These are phyloP conservation scores for Fulvia fulva DNA, from an alignment of 2,329 filamentous ascomycete species.

Conservation along the genomic window DNA sequence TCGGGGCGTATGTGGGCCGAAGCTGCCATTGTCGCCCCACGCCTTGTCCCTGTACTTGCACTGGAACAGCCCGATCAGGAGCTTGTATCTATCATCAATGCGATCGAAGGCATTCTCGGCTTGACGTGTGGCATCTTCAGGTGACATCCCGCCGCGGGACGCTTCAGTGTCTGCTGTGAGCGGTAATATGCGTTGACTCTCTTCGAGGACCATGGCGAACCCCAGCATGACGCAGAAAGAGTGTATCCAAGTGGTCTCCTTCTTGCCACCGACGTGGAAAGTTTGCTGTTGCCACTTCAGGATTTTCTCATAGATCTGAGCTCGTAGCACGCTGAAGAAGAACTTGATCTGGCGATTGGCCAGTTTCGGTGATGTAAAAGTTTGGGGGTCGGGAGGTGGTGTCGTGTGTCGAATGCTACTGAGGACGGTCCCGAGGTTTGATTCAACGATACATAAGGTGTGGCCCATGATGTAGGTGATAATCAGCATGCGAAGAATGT, in stretches of 20 bases:
- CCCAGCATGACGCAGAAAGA: conserved; percentile 46
- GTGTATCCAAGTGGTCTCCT: conserved; percentile 44
- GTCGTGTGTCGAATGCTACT: conserved; percentile 37
- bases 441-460: conserved; percentile 43
- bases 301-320: conserved; percentile 39
- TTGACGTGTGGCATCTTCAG: conserved; percentile 6
- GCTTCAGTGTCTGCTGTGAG: conserved; percentile 40
- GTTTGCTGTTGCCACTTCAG: conserved; percentile 47
- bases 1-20: conserved; percentile 38
- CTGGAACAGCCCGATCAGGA: conserved; percentile 45
- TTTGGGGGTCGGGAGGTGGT: conserved; percentile 22
- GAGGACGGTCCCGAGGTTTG: conserved; percentile 37
- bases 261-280: conserved; percentile 40
- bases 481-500: conserved; percentile 45
- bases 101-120: conserved; percentile 40
- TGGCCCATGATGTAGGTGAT: conserved; percentile 49
- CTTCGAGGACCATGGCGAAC: conserved; percentile 47
- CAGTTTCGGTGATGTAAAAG: conserved; percentile 39
- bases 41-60: conserved; percentile 46
- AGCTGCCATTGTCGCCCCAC: conserved; percentile 36
- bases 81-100: conserved; percentile 44
- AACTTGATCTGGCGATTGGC: conserved; percentile 50
- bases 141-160: conserved; percentile 25
- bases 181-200: conserved; percentile 45
- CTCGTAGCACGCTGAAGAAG: conserved; percentile 45